These are phyloP conservation scores for Colletotrichum higginsianum DNA, from an alignment of 2,329 filamentous ascomycete genomes.

Conservation along the genomic window DNA sequence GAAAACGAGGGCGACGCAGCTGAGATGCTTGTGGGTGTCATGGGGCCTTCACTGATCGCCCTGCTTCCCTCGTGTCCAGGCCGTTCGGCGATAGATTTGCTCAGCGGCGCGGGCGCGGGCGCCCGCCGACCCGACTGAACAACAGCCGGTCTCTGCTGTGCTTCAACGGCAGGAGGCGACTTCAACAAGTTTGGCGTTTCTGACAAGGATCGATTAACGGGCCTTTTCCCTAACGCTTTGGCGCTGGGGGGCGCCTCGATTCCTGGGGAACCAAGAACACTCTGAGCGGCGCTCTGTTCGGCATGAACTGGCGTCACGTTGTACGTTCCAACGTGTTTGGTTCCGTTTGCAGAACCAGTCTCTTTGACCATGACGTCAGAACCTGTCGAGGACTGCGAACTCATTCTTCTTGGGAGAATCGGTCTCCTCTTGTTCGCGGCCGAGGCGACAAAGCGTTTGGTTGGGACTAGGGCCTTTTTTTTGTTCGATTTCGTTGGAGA, in stretches of 20 bases:
- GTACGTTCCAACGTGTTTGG: conserved; percentile 46
- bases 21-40: conserved; percentile 27
- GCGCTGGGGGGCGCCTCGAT: conserved; percentile 50
- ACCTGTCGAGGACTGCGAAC: conserved; percentile 61
- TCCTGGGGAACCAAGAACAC: conserved; percentile 23
- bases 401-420: conserved; percentile 61
- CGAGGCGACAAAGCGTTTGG: conserved; percentile 62
- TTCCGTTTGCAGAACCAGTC: conserved; percentile 45
- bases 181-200: conserved; percentile 24
- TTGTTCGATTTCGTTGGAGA: conserved; percentile 48
- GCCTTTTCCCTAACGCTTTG: conserved; percentile 66
- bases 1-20: conserved; percentile 24
- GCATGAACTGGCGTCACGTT: conserved; percentile 48
- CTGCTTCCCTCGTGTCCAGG: conserved; percentile 19
- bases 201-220: conserved; percentile 45
- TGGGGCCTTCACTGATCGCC: conserved; percentile 13
- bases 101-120: conserved; percentile 26
- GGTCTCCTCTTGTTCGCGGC: conserved; percentile 62
- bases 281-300: conserved; percentile 45
- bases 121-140: conserved; percentile 21
- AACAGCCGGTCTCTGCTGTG: conserved; percentile 28
- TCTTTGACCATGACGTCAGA: conserved; percentile 54
- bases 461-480: conserved; percentile 47
- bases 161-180: conserved; percentile 20
- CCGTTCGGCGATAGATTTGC: conserved; percentile 23